Evolutionary conservation across 345 rosid genomes (phyloP).

Genomic region (Orychophragmus violaceus): DNA sequence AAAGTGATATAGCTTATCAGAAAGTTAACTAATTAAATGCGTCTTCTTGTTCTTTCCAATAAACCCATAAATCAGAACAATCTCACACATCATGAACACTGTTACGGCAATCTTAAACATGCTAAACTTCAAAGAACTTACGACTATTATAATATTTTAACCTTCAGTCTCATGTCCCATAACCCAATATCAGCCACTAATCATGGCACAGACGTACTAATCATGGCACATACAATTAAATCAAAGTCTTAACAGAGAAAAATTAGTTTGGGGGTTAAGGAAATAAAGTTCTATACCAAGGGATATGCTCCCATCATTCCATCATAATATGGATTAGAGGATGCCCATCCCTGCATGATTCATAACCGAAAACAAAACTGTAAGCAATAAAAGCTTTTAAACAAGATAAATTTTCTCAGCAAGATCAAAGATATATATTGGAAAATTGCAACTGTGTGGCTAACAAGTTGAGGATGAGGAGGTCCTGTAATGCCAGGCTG

Average conservation of each 20-base stretch:
- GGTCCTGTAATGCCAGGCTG: conserved; percentile 53
- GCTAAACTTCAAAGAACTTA: background rate
- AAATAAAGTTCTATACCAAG: conserved; percentile 46
- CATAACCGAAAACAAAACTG: conserved; percentile 23
- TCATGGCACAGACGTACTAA: background rate
- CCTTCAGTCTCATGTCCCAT: background rate
- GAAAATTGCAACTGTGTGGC: no score
- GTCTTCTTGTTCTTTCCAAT: no score
- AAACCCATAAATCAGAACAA: no score
- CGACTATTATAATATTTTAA: background rate
- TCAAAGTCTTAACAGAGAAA: background rate
- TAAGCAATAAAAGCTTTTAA: conserved; percentile 23
- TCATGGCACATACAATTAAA: background rate
- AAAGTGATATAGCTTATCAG: background rate
- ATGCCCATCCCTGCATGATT: conserved; percentile 73
- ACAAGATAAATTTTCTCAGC: no score
- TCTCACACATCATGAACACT: background rate
- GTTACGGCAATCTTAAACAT: background rate
- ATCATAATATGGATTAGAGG: conserved; percentile 62
- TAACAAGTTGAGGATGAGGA: conserved; percentile 84
- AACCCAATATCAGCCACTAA: background rate
- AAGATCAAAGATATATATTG: no score
- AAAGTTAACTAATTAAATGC: background rate
- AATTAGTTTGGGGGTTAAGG: no score
- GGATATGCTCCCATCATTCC: conserved; percentile 80